Conservation (phyloP, 106 monocot genomes). For the Iris macrosiphon region DNA sequence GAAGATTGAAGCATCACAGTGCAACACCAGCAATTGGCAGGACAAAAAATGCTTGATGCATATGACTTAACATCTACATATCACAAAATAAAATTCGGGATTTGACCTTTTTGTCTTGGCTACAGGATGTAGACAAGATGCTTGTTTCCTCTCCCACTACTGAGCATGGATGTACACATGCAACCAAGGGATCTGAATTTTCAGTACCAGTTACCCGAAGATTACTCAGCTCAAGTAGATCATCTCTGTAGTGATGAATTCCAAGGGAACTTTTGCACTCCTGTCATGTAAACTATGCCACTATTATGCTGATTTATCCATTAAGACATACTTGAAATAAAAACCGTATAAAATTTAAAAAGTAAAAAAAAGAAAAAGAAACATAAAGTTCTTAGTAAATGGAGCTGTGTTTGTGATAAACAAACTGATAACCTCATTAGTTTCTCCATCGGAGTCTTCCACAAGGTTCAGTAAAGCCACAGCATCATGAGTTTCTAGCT, state of each 20-base stretch:
- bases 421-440: not conserved
- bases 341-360: no score
- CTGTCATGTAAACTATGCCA: not conserved
- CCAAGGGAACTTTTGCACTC: not conserved
- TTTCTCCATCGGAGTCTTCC: not conserved
- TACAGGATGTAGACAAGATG: not conserved
- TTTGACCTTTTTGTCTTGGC: slow-evolving; percentile 15
- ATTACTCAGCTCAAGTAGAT: not conserved
- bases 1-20: not conserved
- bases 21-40: not conserved
- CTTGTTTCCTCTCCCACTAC: not conserved
- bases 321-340: not conserved
- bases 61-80: not conserved
- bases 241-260: not conserved
- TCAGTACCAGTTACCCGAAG: not conserved
- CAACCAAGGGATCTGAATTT: not conserved
- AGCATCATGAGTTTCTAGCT: not conserved
- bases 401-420: no score
- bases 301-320: not conserved
- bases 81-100: not conserved
- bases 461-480: not conserved
- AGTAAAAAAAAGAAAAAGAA: not conserved
- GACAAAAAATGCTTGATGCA: not conserved
- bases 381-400: not conserved
- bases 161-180: not conserved